phyloP scores from a whole-genome alignment of 1,139 yeast genomes.

The Candida anutae region DNA sequence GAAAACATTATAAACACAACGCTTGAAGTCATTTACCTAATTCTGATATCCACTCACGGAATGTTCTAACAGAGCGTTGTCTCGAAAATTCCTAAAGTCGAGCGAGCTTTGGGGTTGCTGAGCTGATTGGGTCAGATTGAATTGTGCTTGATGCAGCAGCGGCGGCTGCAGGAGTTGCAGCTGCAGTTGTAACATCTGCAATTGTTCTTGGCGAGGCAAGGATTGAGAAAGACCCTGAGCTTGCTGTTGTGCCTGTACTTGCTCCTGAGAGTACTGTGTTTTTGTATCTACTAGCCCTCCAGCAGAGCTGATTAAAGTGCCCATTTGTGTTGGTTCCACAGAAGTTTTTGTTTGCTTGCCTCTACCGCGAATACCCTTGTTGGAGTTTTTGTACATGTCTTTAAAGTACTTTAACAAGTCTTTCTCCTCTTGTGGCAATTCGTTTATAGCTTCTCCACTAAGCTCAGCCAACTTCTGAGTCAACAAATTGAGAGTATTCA shows the following conservation, averaged over 20 bases:
- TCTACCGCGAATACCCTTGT: conserved; percentile 86
- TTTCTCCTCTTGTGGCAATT: conserved; percentile 54
- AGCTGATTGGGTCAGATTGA: conserved; percentile 4
- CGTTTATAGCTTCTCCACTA: conserved; percentile 35
- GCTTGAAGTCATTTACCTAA: conserved; percentile 1
- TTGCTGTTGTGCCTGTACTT: not conserved
- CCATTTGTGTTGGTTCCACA: conserved; percentile 1
- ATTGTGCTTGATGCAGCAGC: conserved; percentile 1
- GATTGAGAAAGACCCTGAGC: conserved; percentile 1
- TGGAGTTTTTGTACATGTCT: conserved; percentile 74
- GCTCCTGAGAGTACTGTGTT: not conserved
- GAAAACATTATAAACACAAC: not conserved
- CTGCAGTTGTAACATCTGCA: conserved; percentile 1
- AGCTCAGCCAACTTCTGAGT: conserved; percentile 60
- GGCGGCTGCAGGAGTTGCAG: conserved; percentile 2
- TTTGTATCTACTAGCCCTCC: conserved; percentile 2
- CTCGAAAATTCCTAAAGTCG: conserved; percentile 9
- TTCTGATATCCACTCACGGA: conserved; percentile 5
- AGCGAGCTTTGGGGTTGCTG: conserved; percentile 7
- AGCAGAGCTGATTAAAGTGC: too few species aligned
- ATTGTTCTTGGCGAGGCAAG: not conserved
- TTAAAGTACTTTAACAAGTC: conserved; percentile 71
- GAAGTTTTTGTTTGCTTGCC: conserved; percentile 38
- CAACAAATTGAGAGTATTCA: conserved; percentile 56
- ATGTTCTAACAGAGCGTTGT: conserved; percentile 8